Conservation (phyloP, 2,329 filamentous ascomycete species). For the Ceratocystis eucalypticola region DNA sequence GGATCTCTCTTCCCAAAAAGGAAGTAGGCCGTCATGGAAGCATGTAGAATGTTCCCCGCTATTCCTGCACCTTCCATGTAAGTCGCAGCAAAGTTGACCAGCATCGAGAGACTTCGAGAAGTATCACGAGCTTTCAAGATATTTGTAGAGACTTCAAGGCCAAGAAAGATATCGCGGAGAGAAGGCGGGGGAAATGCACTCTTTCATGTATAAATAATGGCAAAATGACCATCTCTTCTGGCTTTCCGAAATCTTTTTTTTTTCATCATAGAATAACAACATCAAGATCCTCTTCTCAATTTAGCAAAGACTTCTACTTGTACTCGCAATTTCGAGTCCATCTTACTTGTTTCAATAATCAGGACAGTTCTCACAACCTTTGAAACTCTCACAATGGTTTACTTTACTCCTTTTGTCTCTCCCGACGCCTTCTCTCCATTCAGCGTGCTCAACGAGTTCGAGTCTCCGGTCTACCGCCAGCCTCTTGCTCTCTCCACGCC, state of each 20-base stretch:
- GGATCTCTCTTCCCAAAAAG: neutral
- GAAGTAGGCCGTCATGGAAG: neutral
- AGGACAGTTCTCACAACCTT: neutral
- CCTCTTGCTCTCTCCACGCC: neutral
- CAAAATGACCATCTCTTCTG: neutral
- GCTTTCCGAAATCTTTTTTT: neutral
- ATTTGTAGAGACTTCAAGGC: neutral
- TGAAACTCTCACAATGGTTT: neutral
- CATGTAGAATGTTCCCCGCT: conserved; percentile 9
- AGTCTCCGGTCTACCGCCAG: neutral
- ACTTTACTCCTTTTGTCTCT: conserved; percentile 7
- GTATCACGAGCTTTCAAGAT: neutral
- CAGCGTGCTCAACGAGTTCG: neutral
- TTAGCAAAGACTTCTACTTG: neutral
- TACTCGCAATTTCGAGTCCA: neutral
- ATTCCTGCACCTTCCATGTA: conserved; percentile 3
- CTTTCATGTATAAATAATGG: conserved; percentile 1
- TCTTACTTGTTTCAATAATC: neutral
- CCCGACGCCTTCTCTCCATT: neutral
- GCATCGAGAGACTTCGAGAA: conserved; percentile 4
- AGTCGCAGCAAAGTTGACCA: neutral
- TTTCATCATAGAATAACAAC: neutral
- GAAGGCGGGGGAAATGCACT: no score
- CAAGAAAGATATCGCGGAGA: no score
- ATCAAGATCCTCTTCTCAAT: neutral